phyloP scores from a whole-genome alignment of 371 early-diverging fungal genomes.

The Mucor plumbeus region DNA sequence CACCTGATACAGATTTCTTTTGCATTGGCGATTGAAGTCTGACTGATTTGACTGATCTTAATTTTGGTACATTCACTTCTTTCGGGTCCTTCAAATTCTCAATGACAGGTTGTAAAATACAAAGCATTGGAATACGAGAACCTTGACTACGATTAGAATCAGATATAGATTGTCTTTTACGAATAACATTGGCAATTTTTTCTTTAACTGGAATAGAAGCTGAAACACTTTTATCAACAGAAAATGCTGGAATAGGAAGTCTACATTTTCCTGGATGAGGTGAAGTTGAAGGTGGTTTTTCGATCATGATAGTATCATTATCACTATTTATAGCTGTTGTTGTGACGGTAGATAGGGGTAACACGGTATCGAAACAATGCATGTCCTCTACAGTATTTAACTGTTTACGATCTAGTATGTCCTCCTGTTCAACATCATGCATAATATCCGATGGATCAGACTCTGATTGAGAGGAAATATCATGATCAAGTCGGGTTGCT shows the following conservation, averaged over 20 bases:
- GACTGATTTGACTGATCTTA: constrained; percentile 16
- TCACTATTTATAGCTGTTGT: neutral
- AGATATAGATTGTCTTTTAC: constrained; percentile 44
- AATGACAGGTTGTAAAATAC: constrained; percentile 26
- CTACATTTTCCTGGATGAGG: constrained; percentile 33
- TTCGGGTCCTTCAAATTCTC: neutral
- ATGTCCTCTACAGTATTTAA: constrained; percentile 27
- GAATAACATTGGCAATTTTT: constrained; percentile 39
- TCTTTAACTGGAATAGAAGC: constrained; percentile 39
- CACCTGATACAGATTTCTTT: constrained; percentile 3
- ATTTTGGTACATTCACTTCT: neutral
- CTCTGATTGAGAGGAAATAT: constrained; percentile 23
- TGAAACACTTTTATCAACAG: constrained; percentile 30
- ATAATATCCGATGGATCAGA: constrained; percentile 27
- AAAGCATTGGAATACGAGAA: constrained; percentile 49
- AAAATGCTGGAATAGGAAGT: constrained; percentile 45
- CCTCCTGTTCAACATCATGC: constrained; percentile 28
- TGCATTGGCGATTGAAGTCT: constrained; percentile 5
- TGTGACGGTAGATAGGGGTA: constrained; percentile 12
- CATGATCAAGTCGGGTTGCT: constrained; percentile 25
- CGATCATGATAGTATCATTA: constrained; percentile 5
- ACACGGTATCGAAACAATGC: constrained; percentile 30
- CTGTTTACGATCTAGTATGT: constrained; percentile 30
- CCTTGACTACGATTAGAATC: constrained; percentile 47
- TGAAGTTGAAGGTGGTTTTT: neutral